Evolutionary conservation across 106 monocot species (phyloP), one percentile per base, ranked within the genome.

Genomic region (Apostasia ramifera): DNA sequence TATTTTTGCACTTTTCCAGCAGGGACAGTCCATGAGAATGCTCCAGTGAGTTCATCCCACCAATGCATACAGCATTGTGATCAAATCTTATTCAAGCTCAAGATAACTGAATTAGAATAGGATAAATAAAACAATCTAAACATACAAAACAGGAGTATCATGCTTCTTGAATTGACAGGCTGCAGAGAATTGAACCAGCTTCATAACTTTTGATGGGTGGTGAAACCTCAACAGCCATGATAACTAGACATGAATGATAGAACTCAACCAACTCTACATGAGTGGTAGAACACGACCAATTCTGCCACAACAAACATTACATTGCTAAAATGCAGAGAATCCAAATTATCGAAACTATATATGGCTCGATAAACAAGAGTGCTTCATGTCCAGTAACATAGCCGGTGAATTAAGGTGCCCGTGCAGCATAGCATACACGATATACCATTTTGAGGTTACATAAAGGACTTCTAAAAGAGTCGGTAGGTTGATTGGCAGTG

Each of bases 141-240:
- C 6, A 47, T 5, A 63, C 6, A 64, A 47, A 47, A n/a, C 46
- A 13, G 6, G 13, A 65, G 50, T 26, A 65, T 44, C 13, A 65
- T 6, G 37, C 40, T 65, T 45, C 10, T 40, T 53, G 78, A 83
- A 82, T 81, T 79, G 79, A 84, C 79, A 52, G 74, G 79, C 82
- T 81, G 86, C 74, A 57, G 61, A 11, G 68, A 46, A 79, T 57
- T 79, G 69, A 85, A 85, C 91, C 81, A 88, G 83, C 75, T 93
- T 86, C 75, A 73, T 71, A 55, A 78, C 68, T 70, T 78, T 75
- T 80, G 67, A 81, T 77, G 68, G 76, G 85, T 67, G 75, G 82
- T 77, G 68, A 82, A 73, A 80, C 56, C 54, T 74, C 48, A 55
- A 76, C 60, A 73, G 50, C 72, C 77, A 61, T 83, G 66, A 82